A percentile compares a stretch with the other conserved stretches of the same genome.
Conservation (phyloP, 2,329 filamentous ascomycete genomes). For the Fusarium ramigenum region DNA sequence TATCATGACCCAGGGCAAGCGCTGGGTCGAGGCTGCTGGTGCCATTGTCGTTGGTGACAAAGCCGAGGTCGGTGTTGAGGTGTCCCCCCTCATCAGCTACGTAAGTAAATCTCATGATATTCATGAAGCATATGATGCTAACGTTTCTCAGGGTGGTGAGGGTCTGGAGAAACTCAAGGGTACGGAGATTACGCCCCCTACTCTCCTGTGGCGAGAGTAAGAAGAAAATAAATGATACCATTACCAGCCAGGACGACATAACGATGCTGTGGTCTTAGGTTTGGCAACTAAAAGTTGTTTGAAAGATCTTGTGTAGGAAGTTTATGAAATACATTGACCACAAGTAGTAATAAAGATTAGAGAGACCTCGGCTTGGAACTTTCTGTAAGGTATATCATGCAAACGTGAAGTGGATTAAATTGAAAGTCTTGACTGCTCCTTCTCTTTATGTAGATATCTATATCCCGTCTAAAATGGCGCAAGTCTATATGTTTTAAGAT, state of each 20-base stretch:
- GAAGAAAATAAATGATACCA: conserved; percentile 22
- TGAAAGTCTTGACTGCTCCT: conserved; percentile 25
- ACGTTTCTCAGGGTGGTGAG: conserved; percentile 63
- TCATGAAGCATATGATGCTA: not conserved
- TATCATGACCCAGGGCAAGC: conserved; percentile 88
- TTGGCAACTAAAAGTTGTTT: conserved; percentile 14
- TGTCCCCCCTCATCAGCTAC: conserved; percentile 94
- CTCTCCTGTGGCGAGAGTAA: conserved; percentile 59
- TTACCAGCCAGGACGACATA: conserved; percentile 14
- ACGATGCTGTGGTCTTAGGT: conserved; percentile 24
- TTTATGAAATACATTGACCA: not conserved
- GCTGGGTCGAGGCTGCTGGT: conserved; percentile 85
- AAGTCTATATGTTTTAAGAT: conserved; percentile 32
- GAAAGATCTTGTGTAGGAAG: not conserved
- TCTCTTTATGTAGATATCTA: conserved; percentile 30
- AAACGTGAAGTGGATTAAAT: conserved; percentile 17
- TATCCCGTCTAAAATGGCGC: conserved; percentile 32
- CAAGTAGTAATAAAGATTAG: conserved; percentile 16
- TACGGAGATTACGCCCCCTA: conserved; percentile 62
- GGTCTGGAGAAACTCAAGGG: conserved; percentile 66
- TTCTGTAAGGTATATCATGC: not conserved
- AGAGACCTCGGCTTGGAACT: not conserved
- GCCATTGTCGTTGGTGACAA: conserved; percentile 74
- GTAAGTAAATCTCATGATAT: conserved; percentile 65
- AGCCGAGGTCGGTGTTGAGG: conserved; percentile 79